phyloP scores from a whole-genome alignment of 768 basidiomycete species.

The Calocera viscosa region DNA sequence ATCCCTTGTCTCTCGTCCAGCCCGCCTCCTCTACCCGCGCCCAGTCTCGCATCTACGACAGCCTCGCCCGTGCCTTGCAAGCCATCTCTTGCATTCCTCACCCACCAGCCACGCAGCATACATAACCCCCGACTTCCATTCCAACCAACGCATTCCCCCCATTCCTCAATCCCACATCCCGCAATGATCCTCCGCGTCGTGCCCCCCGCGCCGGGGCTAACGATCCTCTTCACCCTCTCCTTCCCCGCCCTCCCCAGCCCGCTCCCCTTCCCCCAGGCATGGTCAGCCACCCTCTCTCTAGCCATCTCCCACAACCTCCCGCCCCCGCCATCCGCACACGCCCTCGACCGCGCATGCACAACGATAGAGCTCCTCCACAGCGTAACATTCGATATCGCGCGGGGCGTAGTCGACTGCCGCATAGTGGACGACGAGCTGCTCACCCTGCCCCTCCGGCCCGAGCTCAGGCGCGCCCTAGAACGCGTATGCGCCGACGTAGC shows the following conservation, averaged over 20 bases:
- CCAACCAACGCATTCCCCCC: background rate
- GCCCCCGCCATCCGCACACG: background rate
- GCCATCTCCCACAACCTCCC: slow-evolving; percentile 2
- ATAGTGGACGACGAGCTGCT: background rate
- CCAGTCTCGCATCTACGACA: no score
- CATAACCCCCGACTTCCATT: no score
- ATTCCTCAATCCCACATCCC: background rate
- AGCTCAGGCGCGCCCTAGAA: background rate
- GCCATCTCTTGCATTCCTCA: no score
- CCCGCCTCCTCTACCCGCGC: no score
- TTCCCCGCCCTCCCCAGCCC: background rate
- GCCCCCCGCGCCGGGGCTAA: background rate
- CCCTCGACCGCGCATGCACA: background rate
- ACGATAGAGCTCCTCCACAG: background rate
- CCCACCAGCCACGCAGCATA: no score
- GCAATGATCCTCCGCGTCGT: background rate
- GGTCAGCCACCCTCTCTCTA: background rate
- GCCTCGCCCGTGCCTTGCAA: no score
- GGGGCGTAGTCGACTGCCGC: background rate
- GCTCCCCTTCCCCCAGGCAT: background rate
- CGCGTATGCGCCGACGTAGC: background rate
- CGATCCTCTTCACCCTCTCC: background rate
- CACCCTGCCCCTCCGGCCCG: background rate
- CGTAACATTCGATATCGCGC: background rate
- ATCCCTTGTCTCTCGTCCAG: no score